Evolutionary conservation across 495 filamentous ascomycete genomes (phyloP).

Genomic region (Penicillium argentinense): DNA sequence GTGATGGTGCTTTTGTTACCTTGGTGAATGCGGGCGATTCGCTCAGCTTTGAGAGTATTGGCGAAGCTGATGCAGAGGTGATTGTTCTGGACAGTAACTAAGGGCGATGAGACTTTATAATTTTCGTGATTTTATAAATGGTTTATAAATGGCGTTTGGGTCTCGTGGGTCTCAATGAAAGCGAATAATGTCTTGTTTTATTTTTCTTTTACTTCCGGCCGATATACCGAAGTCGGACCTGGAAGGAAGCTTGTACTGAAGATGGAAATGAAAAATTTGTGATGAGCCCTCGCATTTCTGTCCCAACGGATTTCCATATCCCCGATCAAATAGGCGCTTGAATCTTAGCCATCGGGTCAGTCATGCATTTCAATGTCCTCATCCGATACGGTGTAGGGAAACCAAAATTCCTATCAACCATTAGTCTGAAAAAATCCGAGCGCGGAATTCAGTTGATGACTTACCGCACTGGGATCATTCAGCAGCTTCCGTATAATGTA

Average conservation of each 20-base stretch:
- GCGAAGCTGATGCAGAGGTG: constrained; percentile 66
- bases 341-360: too few relatives aligned
- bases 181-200: too few relatives aligned
- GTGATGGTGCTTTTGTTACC: constrained; percentile 71
- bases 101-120: neutral
- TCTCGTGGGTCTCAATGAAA: too few relatives aligned
- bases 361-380: neutral
- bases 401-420: neutral
- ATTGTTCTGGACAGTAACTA: constrained; percentile 59
- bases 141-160: neutral
- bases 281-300: too few relatives aligned
- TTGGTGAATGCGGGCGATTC: constrained; percentile 57
- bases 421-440: neutral
- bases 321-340: too few relatives aligned
- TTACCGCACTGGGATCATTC: neutral
- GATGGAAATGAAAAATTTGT: too few relatives aligned
- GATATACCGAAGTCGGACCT: too few relatives aligned
- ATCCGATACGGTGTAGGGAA: neutral
- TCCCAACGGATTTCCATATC: too few relatives aligned
- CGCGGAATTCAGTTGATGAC: neutral
- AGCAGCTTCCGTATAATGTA: neutral
- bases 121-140: neutral
- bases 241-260: too few relatives aligned
- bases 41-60: constrained; percentile 60
- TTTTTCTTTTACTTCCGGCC: too few relatives aligned